phyloP scores from a whole-genome alignment of 257 asterid species.

The Linaria vulgaris region DNA sequence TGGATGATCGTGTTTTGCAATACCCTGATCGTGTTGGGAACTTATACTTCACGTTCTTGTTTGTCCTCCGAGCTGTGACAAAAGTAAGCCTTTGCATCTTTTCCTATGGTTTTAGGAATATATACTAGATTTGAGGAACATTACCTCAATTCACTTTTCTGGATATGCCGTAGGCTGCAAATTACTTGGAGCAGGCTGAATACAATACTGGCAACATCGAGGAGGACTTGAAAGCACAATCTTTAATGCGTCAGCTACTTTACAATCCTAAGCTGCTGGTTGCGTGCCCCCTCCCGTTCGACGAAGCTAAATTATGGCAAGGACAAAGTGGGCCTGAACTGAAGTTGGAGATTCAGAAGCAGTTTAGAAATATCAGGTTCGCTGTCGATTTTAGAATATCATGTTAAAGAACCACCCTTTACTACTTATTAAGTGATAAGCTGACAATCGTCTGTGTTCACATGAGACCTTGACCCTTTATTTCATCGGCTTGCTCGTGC shows the following conservation, averaged over 20 bases:
- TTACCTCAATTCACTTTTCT: neutral
- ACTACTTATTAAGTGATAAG: neutral
- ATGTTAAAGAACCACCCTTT: neutral
- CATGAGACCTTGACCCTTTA: no score
- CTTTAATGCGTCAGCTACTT: slow-evolving; percentile 70
- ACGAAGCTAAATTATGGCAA: slow-evolving; percentile 95
- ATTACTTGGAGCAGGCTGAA: slow-evolving; percentile 92
- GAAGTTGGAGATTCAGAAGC: slow-evolving; percentile 79
- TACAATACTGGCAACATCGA: slow-evolving; percentile 69
- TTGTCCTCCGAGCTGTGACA: slow-evolving; percentile 93
- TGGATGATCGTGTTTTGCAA: slow-evolving; percentile 79
- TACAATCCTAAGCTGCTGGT: slow-evolving; percentile 77
- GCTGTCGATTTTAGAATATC: neutral
- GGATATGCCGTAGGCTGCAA: slow-evolving; percentile 54
- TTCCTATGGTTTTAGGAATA: neutral
- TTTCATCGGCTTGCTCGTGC: no score
- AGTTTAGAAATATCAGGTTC: slow-evolving; percentile 89
- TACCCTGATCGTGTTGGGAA: slow-evolving; percentile 89
- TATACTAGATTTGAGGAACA: neutral
- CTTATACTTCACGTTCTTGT: slow-evolving; percentile 88
- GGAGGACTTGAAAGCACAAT: slow-evolving; percentile 82
- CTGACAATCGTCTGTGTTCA: no score
- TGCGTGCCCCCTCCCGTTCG: slow-evolving; percentile 91
- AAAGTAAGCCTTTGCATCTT: slow-evolving; percentile 49
- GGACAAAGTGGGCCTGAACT: slow-evolving; percentile 95